These are phyloP conservation scores for Kingdonia uniflora DNA, from an alignment of 164 flowering plant species.

Conservation along the genomic window DNA sequence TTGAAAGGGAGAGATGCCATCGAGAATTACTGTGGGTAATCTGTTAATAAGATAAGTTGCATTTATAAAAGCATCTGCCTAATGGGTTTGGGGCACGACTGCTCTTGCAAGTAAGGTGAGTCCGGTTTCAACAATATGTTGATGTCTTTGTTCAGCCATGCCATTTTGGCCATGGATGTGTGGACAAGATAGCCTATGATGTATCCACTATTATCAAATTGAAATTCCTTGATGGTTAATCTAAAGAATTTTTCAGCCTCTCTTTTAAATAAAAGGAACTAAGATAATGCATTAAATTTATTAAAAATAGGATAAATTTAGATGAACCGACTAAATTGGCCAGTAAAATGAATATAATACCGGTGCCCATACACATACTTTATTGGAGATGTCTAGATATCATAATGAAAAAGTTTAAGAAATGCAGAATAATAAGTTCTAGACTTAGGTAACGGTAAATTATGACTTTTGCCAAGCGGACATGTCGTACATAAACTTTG, in stretches of 20 bases:
- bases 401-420: neutral
- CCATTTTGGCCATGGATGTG: neutral
- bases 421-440: neutral
- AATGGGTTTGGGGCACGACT: neutral
- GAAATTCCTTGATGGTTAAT: neutral
- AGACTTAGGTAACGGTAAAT: neutral
- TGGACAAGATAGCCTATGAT: neutral
- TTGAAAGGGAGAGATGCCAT: neutral
- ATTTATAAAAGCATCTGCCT: no score
- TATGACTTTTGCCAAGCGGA: neutral
- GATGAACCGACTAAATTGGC: no score
- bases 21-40: no score
- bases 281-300: no score
- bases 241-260: no score
- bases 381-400: neutral
- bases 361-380: neutral
- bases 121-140: no score
- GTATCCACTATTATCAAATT: neutral
- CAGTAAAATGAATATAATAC: no score
- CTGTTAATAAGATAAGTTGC: no score
- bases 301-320: no score
- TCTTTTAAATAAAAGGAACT: no score
- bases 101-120: no score
- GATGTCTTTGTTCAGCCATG: neutral
- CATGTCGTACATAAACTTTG: neutral